Conservation (phyloP, 208 protist genomes). For the Trichomonas gallinae region DNA sequence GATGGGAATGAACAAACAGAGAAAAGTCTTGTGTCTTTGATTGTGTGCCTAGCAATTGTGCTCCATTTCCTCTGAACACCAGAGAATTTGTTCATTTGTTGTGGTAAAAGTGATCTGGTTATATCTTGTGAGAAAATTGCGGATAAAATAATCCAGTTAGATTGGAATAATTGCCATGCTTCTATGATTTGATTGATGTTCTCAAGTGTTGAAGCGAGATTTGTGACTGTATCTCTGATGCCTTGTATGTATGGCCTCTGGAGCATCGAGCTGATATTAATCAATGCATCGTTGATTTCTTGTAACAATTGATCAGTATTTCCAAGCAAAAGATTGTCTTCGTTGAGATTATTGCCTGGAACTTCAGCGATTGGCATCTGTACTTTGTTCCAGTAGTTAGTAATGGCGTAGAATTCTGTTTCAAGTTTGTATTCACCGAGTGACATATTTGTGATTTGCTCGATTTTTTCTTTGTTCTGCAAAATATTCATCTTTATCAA, state of each 20-base stretch:
- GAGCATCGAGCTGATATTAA: background rate
- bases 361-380: background rate
- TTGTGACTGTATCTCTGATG: background rate
- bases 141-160: background rate
- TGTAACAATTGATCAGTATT: background rate
- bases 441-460: background rate
- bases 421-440: background rate
- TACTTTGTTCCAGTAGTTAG: slow-evolving; percentile 10
- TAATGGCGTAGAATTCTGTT: background rate
- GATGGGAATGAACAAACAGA: background rate
- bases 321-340: background rate
- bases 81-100: slow-evolving; percentile 1
- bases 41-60: background rate
- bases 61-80: background rate
- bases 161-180: slow-evolving; percentile 13
- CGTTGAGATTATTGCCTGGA: background rate
- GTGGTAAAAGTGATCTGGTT: background rate
- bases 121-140: background rate
- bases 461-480: background rate
- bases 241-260: background rate
- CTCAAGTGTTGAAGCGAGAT: background rate
- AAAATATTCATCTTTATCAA: slow-evolving; percentile 1
- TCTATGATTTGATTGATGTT: background rate
- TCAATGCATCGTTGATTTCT: background rate
- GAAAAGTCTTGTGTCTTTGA: background rate